Percentiles rank a stretch among this genome's conserved stretches.
Evolutionary conservation across 768 basidiomycete species (phyloP).

Genomic region (Mycena filopes): DNA sequence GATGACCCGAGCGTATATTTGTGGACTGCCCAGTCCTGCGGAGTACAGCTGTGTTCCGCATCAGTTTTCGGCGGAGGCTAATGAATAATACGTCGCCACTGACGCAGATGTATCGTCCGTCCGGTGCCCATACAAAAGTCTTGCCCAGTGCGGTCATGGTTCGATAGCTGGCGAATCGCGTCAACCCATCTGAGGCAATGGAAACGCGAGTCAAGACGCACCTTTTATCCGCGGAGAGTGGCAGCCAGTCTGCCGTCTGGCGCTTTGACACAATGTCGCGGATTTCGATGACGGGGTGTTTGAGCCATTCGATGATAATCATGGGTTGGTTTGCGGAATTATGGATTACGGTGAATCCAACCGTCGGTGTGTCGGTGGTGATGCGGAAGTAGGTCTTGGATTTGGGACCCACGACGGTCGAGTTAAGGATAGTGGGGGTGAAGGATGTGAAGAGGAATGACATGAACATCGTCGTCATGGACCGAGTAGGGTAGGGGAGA

Average conservation of each 20-base stretch:
- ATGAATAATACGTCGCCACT: too few species aligned
- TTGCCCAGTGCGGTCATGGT: conserved; percentile 49
- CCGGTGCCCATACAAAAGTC: conserved; percentile 48
- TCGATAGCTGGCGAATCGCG: conserved; percentile 40
- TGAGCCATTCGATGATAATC: conserved; percentile 57
- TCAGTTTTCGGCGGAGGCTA: not conserved
- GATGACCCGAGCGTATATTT: conserved; percentile 42
- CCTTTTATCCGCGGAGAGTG: conserved; percentile 53
- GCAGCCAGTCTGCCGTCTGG: conserved; percentile 52
- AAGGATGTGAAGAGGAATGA: conserved; percentile 55
- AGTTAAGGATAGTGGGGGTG: conserved; percentile 55
- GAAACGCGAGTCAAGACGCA: conserved; percentile 34
- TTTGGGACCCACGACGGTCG: conserved; percentile 53
- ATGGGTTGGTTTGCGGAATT: conserved; percentile 46
- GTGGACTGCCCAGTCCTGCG: conserved; percentile 31
- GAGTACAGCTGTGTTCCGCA: conserved; percentile 43
- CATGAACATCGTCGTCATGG: conserved; percentile 37
- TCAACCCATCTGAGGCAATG: not conserved
- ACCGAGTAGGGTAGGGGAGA: conserved; percentile 14
- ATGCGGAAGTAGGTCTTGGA: conserved; percentile 53
- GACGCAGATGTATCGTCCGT: conserved; percentile 50
- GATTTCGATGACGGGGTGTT: conserved; percentile 54
- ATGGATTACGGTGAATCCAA: conserved; percentile 37
- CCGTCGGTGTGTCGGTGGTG: conserved; percentile 44
- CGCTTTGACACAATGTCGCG: conserved; percentile 47